phyloP scores from a whole-genome alignment of 192 early-diverging fungal species.

The Coemansia sp. region DNA sequence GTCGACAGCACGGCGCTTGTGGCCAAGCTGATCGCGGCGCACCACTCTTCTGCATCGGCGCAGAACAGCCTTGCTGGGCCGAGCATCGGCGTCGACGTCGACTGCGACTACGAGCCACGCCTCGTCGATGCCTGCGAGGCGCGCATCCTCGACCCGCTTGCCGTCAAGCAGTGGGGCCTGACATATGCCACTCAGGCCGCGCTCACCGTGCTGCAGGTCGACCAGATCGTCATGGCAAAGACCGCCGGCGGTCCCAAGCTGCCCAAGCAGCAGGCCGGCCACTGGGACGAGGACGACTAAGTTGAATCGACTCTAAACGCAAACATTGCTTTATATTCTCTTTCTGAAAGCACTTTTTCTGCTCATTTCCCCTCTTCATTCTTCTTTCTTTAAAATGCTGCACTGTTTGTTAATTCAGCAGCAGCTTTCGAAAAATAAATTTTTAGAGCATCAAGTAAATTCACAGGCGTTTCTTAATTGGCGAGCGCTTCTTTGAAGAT shows the following conservation, averaged over 20 bases:
- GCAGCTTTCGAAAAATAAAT: slow-evolving; percentile 1
- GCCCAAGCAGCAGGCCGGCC: slow-evolving; percentile 68
- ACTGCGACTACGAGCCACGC: slow-evolving; percentile 50
- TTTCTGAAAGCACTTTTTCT: too few relatives aligned
- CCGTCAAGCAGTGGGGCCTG: slow-evolving; percentile 84
- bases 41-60: slow-evolving; percentile 60
- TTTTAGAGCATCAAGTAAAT: not conserved
- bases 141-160: slow-evolving; percentile 76
- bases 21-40: slow-evolving; percentile 88
- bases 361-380: too few relatives aligned
- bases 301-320: not conserved
- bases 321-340: too few relatives aligned
- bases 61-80: slow-evolving; percentile 18
- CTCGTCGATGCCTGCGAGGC: slow-evolving; percentile 68
- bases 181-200: slow-evolving; percentile 89
- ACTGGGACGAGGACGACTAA: slow-evolving; percentile 80
- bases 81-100: slow-evolving; percentile 79
- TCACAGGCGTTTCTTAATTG: not conserved
- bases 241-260: slow-evolving; percentile 92
- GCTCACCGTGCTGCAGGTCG: slow-evolving; percentile 90
- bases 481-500: too few relatives aligned
- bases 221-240: slow-evolving; percentile 99
- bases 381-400: too few relatives aligned
- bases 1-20: slow-evolving; percentile 90
- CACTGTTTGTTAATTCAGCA: too few relatives aligned